Conservation (phyloP, 352 stramenopile genomes). For the Globisporangium okanoganense region DNA sequence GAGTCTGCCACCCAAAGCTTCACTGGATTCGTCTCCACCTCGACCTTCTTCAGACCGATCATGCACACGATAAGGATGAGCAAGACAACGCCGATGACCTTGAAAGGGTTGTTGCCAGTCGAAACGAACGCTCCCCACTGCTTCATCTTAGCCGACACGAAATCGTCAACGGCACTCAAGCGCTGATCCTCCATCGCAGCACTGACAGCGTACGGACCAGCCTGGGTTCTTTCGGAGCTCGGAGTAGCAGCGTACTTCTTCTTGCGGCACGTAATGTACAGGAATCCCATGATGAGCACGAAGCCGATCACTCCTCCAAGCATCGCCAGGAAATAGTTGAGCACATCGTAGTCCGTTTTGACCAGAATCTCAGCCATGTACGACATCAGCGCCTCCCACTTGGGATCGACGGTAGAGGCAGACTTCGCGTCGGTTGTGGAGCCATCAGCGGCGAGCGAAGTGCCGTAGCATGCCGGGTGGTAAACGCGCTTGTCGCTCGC, state of each 20-base stretch:
- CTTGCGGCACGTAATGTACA: constrained; percentile 29
- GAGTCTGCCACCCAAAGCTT: constrained; percentile 64
- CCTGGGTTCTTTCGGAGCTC: constrained; percentile 21
- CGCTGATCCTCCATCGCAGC: constrained; percentile 15
- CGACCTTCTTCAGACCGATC: constrained; percentile 35
- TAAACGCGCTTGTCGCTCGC: constrained; percentile 23
- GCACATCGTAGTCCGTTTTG: constrained; percentile 30
- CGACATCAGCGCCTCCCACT: constrained; percentile 35
- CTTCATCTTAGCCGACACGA: constrained; percentile 37
- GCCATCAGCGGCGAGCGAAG: constrained; percentile 29
- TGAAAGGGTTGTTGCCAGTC: constrained; percentile 30
- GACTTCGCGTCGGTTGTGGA: constrained; percentile 11
- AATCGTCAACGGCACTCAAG: constrained; percentile 41
- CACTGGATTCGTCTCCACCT: constrained; percentile 57
- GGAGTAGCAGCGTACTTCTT: constrained; percentile 20
- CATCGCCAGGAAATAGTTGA: constrained; percentile 56
- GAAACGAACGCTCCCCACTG: constrained; percentile 39
- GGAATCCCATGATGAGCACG: constrained; percentile 38
- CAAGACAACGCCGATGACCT: constrained; percentile 34
- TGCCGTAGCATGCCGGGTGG: constrained; percentile 29
- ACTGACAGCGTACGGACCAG: constrained; percentile 20
- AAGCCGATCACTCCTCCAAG: constrained; percentile 31
- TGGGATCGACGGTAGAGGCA: constrained; percentile 19
- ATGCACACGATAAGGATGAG: constrained; percentile 33
- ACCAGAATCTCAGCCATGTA: constrained; percentile 37